These are phyloP conservation scores for Camelina sativa DNA, from an alignment of 345 rosid genomes.

Conservation along the genomic window DNA sequence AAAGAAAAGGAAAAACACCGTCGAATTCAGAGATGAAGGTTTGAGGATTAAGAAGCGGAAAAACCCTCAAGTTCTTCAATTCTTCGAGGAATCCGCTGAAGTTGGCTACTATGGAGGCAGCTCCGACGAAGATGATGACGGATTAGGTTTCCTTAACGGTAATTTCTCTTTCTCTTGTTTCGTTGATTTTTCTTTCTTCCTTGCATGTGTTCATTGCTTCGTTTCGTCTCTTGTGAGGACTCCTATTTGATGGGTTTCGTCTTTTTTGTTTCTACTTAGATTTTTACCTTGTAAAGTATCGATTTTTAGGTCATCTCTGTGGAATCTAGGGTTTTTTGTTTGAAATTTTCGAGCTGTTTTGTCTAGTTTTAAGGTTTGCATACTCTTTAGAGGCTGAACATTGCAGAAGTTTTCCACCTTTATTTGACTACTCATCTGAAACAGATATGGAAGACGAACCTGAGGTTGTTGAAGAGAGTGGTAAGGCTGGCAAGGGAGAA, in stretches of 20 bases:
- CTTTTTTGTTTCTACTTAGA: neutral
- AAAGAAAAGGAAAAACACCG: conserved; percentile 38
- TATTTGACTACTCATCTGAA: conserved; percentile 24
- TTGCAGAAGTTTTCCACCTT: neutral
- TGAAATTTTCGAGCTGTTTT: conserved; percentile 11
- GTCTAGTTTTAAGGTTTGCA: neutral
- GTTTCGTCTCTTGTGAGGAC: neutral
- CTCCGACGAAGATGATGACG: conserved; percentile 48
- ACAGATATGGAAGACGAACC: conserved; percentile 61
- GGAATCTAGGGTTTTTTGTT: conserved; percentile 33
- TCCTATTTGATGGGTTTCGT: neutral
- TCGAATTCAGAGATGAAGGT: conserved; percentile 46
- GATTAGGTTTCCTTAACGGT: conserved; percentile 46
- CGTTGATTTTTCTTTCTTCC: conserved; percentile 5
- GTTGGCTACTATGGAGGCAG: conserved; percentile 53
- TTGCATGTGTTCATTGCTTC: conserved; percentile 28
- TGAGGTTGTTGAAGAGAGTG: conserved; percentile 46
- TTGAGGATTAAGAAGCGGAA: conserved; percentile 50
- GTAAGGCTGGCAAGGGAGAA: conserved; percentile 53
- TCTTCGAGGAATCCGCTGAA: conserved; percentile 67
- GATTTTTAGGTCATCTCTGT: neutral
- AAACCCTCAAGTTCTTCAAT: conserved; percentile 60
- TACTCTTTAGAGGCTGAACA: neutral
- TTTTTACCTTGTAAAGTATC: neutral
- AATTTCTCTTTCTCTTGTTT: conserved; percentile 1